phyloP scores from a whole-genome alignment of 108 stramenopile species.

The Cyclotella choctawhatcheeana region DNA sequence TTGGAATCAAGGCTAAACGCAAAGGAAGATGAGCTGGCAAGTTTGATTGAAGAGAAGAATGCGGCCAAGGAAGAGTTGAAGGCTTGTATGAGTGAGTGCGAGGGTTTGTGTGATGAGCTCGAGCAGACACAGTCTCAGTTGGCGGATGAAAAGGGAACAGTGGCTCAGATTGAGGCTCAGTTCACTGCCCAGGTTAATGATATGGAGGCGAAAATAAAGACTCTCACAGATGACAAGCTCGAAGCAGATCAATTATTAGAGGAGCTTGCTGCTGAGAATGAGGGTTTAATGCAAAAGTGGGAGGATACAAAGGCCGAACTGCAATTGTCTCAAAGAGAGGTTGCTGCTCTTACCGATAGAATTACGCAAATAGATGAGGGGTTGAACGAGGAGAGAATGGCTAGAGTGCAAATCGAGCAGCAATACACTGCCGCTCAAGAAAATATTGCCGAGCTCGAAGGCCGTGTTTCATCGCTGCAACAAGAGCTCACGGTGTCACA shows the following conservation, averaged over 20 bases:
- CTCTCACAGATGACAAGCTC: slow-evolving; percentile 7
- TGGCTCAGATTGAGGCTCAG: too few species aligned
- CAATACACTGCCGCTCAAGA: not conserved
- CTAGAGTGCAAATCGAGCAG: not conserved
- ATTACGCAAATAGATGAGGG: not conserved
- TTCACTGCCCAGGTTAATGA: too few species aligned
- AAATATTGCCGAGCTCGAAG: not conserved
- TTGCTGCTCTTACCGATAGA: not conserved
- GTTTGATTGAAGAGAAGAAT: slow-evolving; percentile 8
- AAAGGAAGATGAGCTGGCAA: slow-evolving; percentile 23
- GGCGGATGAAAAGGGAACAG: not conserved
- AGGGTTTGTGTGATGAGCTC: slow-evolving; percentile 36
- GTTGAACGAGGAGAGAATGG: not conserved
- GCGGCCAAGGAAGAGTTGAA: slow-evolving; percentile 38
- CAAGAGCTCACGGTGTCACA: slow-evolving; percentile 28
- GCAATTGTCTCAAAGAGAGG: not conserved
- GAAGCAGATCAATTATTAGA: slow-evolving; percentile 16
- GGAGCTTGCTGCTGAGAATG: slow-evolving; percentile 38
- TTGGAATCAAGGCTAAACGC: not conserved
- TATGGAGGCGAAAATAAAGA: not conserved
- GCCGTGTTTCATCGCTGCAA: slow-evolving; percentile 11
- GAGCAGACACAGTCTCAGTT: slow-evolving; percentile 13
- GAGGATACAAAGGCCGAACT: slow-evolving; percentile 20
- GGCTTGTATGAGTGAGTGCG: slow-evolving; percentile 37
- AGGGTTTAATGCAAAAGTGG: slow-evolving; percentile 20